Conservation (phyloP, 257 asterid species). For the Buddleja alternifolia region DNA sequence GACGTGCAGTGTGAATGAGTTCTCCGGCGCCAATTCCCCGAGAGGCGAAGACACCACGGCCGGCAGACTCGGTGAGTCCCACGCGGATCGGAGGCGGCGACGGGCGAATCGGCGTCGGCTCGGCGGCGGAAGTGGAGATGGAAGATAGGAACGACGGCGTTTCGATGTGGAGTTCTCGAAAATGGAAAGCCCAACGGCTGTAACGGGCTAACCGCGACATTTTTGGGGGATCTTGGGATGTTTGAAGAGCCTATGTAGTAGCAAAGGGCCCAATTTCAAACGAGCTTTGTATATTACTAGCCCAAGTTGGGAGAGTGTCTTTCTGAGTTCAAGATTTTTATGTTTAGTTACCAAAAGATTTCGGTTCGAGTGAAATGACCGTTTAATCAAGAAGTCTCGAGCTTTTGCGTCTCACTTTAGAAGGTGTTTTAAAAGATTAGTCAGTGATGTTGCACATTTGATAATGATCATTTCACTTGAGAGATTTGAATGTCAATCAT, state of each 20-base stretch:
- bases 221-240: background rate
- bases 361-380: too few relatives aligned
- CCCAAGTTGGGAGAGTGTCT: too few relatives aligned
- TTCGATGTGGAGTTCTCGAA: constrained; percentile 21
- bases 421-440: too few relatives aligned
- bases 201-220: constrained; percentile 39
- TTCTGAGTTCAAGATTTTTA: too few relatives aligned
- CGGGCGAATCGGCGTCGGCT: constrained; percentile 24
- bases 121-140: constrained; percentile 20
- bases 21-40: constrained; percentile 66
- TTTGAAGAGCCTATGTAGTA: background rate
- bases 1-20: constrained; percentile 73
- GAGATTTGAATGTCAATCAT: too few relatives aligned
- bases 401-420: too few relatives aligned
- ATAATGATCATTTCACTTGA: too few relatives aligned
- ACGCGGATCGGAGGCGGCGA: constrained; percentile 64
- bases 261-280: background rate
- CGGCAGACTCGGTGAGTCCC: constrained; percentile 51
- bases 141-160: constrained; percentile 26
- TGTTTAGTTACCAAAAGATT: too few relatives aligned
- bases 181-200: constrained; percentile 40
- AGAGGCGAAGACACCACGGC: constrained; percentile 77
- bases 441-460: too few relatives aligned
- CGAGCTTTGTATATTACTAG: background rate
- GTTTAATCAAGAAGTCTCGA: too few relatives aligned